Evolutionary conservation across 2,329 filamentous ascomycete species (phyloP).

Genomic region (Apiospora aurea): DNA sequence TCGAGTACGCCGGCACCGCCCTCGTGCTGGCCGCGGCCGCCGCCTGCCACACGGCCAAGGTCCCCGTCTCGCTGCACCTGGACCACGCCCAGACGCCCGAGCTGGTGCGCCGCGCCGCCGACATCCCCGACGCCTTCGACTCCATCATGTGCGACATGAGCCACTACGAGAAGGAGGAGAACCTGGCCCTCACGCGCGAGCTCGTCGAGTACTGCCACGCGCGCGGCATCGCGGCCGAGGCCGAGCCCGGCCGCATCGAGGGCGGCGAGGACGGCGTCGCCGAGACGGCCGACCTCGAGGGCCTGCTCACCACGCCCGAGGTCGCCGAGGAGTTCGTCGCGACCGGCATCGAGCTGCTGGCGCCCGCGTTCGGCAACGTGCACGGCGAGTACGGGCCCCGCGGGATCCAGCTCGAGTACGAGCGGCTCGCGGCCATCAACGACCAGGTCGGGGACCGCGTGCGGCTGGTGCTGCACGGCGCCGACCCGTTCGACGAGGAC

Average conservation of each 20-base stretch:
- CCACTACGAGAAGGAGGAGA: conserved; percentile 75
- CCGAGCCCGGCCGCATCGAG: conserved; percentile 75
- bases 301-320: conserved; percentile 66
- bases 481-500: conserved; percentile 54
- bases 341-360: conserved; percentile 72
- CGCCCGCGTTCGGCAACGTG: conserved; percentile 73
- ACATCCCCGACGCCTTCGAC: conserved; percentile 67
- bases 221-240: conserved; percentile 72
- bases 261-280: conserved; percentile 71
- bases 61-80: conserved; percentile 69
- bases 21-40: conserved; percentile 63
- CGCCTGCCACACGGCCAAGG: conserved; percentile 61
- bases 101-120: conserved; percentile 65
- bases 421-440: conserved; percentile 45
- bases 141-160: conserved; percentile 81
- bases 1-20: conserved; percentile 67
- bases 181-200: conserved; percentile 68
- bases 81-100: conserved; percentile 72
- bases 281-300: conserved; percentile 53
- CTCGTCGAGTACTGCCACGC: conserved; percentile 69
- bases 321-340: conserved; percentile 70
- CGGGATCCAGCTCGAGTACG: conserved; percentile 47
- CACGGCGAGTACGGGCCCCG: conserved; percentile 70
- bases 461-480: conserved; percentile 55
- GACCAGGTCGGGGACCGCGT: conserved; percentile 52